Evolutionary conservation across 352 stramenopile species (phyloP).

Genomic region (Phytophthora quininea): DNA sequence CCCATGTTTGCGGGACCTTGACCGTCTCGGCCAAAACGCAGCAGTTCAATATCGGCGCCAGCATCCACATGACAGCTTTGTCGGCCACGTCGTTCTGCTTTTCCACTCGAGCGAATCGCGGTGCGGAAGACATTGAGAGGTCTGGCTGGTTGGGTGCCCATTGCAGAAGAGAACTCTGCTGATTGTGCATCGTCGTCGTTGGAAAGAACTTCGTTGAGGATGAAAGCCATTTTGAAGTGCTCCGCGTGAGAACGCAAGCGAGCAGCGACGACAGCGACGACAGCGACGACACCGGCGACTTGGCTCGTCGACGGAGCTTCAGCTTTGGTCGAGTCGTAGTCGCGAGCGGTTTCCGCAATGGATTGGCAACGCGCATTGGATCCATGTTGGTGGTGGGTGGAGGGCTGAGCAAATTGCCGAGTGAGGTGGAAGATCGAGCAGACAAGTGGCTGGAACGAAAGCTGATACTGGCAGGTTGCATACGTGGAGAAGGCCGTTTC

Average conservation of each 20-base stretch:
- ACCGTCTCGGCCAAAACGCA: slow-evolving; percentile 43
- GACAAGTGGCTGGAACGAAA: background rate
- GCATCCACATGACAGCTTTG: slow-evolving; percentile 35
- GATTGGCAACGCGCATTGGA: slow-evolving; percentile 9
- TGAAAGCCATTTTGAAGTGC: slow-evolving; percentile 22
- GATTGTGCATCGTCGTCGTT: slow-evolving; percentile 9
- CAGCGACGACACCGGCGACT: slow-evolving; percentile 12
- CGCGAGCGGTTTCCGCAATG: slow-evolving; percentile 4
- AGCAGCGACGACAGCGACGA: background rate
- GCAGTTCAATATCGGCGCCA: slow-evolving; percentile 52
- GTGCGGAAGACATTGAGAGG: too few relatives aligned
- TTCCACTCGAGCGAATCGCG: background rate
- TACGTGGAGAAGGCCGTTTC: background rate
- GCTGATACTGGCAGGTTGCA: background rate
- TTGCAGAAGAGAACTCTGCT: background rate
- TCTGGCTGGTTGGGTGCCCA: background rate
- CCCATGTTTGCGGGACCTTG: slow-evolving; percentile 22
- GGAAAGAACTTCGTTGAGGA: background rate
- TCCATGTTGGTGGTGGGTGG: slow-evolving; percentile 14
- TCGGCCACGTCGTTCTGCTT: slow-evolving; percentile 24
- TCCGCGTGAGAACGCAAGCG: slow-evolving; percentile 2
- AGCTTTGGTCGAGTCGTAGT: slow-evolving; percentile 5
- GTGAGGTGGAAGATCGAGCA: background rate
- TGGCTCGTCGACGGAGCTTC: slow-evolving; percentile 8
- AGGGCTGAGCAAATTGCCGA: background rate